Evolutionary conservation across 2,329 filamentous ascomycete genomes (phyloP), one percentile per base, ranked within the genome.

Genomic region (Zymoseptoria passerinii): DNA sequence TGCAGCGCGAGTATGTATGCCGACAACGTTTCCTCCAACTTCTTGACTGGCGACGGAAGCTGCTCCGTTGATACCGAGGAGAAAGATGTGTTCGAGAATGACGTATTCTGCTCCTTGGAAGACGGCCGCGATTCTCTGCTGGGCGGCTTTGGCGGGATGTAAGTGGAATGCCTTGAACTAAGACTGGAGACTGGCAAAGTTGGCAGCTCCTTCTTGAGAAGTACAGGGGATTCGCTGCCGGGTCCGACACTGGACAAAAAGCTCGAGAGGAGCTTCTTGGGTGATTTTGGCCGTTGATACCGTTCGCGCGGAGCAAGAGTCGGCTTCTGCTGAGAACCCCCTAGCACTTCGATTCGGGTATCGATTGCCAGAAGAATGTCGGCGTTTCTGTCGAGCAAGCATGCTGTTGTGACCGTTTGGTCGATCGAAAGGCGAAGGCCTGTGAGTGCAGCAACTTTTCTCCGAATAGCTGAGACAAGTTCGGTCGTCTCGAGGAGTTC

Each of bases 201-300:
- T 2, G 68, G 67, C 4, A 69, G 59, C 27, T 70, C 63, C 51
- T 71, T 69, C 52, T 65, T 65, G 50, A 69, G 54, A 4, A 66
- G 56, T 1, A 58, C 61, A 3, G 67, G 66, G 28, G 67, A 63
- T 49, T 71, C 68, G 49, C 59, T 65, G n/a, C 65, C 69, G 53
- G 74, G 80, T 57, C 80, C 82, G 23, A 84, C 83, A 35, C 84
- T 82, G 66, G 95, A 84, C 13, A 73, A 61, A 56, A 96, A 83
- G 68, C 82, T 95, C 0, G 92, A 95, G 16, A 97, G 78, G 68
- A 96, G 80, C 72, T 96, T 97, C 52, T 95, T 89, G 0, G 92
- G 92, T 0, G 92, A 96, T n/a, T 87, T 83, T 4, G 85, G 85
- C 8, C 92, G 81, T 69, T 89, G 89, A 0, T 84, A 85, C 56